A percentile compares a stretch with the other conserved stretches of the same genome.
These are phyloP conservation scores for Saccharomycopsis selenospora DNA, from an alignment of 805 yeast genomes.

Conservation along the genomic window DNA sequence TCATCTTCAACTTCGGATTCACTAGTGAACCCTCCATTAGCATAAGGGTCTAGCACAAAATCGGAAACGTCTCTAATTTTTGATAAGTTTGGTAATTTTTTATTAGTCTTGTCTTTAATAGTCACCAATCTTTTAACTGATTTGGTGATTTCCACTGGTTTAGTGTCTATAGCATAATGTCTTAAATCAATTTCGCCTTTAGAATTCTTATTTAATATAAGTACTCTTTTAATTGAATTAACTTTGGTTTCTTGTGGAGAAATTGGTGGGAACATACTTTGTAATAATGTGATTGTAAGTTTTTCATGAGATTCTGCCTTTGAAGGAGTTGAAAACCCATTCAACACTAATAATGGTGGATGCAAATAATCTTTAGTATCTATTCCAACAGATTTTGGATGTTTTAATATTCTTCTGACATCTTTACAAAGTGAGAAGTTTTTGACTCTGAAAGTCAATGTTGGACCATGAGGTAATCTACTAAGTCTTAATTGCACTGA, in stretches of 20 bases:
- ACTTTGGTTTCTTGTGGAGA: slow-evolving; percentile 78
- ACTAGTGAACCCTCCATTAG: slow-evolving; percentile 73
- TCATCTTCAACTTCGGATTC: slow-evolving; percentile 95
- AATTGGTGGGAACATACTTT: slow-evolving; percentile 92
- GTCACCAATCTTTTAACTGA: slow-evolving; percentile 65
- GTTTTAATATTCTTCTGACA: slow-evolving; percentile 56
- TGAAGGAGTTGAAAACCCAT: slow-evolving; percentile 66
- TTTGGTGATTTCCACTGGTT: slow-evolving; percentile 68
- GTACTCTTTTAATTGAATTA: slow-evolving; percentile 69
- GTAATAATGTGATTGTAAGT: slow-evolving; percentile 80
- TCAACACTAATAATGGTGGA: slow-evolving; percentile 89
- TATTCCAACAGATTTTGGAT: slow-evolving; percentile 70
- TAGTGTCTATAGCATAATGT: slow-evolving; percentile 84
- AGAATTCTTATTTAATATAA: slow-evolving; percentile 68
- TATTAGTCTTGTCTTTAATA: slow-evolving; percentile 52
- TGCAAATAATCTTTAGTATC: slow-evolving; percentile 52
- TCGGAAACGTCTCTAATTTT: slow-evolving; percentile 73
- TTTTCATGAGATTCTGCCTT: slow-evolving; percentile 68
- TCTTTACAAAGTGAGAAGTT: slow-evolving; percentile 80
- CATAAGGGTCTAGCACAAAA: slow-evolving; percentile 73
- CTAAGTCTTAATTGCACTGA: slow-evolving; percentile 77
- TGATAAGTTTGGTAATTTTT: slow-evolving; percentile 62
- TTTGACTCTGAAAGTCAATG: slow-evolving; percentile 71
- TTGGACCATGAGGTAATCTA: slow-evolving; percentile 91
- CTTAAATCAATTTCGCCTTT: slow-evolving; percentile 74